Evolutionary conservation across 306 rosid species (phyloP).

Genomic region (Quercus gilva): DNA sequence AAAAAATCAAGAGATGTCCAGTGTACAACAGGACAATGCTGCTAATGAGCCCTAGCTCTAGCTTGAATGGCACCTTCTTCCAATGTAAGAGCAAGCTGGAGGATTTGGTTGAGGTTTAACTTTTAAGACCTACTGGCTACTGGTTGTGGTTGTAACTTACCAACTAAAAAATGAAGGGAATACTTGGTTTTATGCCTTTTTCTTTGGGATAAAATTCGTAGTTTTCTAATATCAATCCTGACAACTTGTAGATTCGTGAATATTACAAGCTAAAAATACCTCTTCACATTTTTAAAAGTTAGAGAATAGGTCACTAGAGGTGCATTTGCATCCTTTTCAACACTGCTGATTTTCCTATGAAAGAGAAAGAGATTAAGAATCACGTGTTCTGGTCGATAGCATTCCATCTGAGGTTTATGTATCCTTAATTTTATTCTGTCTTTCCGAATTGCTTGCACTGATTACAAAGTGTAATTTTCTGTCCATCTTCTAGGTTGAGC

Average conservation of each 20-base stretch:
- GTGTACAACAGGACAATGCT: neutral
- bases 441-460: neutral
- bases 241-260: neutral
- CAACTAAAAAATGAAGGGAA: no score
- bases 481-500: conserved; percentile 65
- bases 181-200: no score
- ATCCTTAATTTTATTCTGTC: neutral
- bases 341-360: no score
- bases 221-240: neutral
- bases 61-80: no score
- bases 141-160: no score
- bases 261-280: neutral
- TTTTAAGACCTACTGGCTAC: no score
- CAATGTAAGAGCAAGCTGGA: no score
- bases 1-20: neutral
- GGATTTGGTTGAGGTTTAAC: no score
- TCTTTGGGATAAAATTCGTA: neutral
- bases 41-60: no score
- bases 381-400: fast-evolving
- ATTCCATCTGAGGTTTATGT: neutral
- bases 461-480: neutral
- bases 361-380: no score
- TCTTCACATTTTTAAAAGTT: neutral
- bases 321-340: no score
- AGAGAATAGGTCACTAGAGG: no score